Evolutionary conservation across 805 yeast genomes (phyloP).

Genomic region (Ogataea allantospora): DNA sequence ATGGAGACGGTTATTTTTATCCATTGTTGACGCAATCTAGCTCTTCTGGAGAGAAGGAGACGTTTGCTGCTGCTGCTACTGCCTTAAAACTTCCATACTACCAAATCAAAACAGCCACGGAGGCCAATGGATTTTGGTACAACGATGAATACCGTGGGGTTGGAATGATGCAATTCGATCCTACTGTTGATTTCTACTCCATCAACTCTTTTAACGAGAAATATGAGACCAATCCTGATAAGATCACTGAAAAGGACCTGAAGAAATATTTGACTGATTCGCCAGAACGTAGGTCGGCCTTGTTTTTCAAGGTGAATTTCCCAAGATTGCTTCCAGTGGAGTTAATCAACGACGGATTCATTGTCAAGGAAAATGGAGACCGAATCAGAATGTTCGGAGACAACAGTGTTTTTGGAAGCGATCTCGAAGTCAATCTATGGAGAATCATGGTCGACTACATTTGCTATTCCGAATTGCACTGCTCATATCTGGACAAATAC

Average conservation of each 20-base stretch:
- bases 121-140: conserved; percentile 48
- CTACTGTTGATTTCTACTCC: conserved; percentile 40
- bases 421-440: conserved; percentile 30
- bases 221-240: conserved; percentile 22
- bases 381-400: conserved; percentile 30
- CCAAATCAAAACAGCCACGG: conserved; percentile 45
- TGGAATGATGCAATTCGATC: conserved; percentile 55
- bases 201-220: conserved; percentile 24
- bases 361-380: conserved; percentile 34
- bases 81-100: conserved; percentile 41
- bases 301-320: conserved; percentile 34
- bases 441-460: conserved; percentile 34
- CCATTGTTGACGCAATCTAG: conserved; percentile 39
- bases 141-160: conserved; percentile 41
- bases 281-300: conserved; percentile 27
- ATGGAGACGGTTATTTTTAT: conserved; percentile 43
- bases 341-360: conserved; percentile 24
- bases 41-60: conserved; percentile 51
- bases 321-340: conserved; percentile 35
- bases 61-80: conserved; percentile 50
- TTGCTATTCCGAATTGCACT: conserved; percentile 27
- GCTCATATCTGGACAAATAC: conserved; percentile 28
- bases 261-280: conserved; percentile 22
- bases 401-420: conserved; percentile 18
- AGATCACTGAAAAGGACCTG: conserved; percentile 19